Evolutionary conservation across 371 early-diverging fungal species (phyloP).

Genomic region (Homolaphlyctis polyrhiza): DNA sequence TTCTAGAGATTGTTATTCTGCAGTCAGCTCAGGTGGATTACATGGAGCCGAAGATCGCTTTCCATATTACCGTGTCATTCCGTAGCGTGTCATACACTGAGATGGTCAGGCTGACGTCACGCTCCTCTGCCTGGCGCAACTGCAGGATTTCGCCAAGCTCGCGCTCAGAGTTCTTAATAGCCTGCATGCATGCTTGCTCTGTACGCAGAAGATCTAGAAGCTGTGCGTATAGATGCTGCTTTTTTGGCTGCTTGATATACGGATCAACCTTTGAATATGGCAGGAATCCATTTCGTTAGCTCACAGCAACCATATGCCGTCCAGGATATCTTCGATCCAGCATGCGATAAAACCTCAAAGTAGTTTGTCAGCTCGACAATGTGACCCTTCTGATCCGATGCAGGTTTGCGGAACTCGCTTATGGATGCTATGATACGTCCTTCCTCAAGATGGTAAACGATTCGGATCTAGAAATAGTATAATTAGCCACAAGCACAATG

Average conservation of each 20-base stretch:
- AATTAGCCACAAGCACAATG: neutral
- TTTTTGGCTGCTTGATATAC: slow-evolving; percentile 37
- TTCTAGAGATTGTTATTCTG: too few species aligned
- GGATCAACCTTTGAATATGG: slow-evolving; percentile 31
- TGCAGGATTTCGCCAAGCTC: slow-evolving; percentile 45
- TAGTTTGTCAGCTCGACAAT: slow-evolving; percentile 25
- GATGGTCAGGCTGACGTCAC: slow-evolving; percentile 34
- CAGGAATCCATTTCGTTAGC: neutral
- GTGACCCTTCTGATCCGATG: slow-evolving; percentile 41
- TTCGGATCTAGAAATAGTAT: slow-evolving; percentile 24
- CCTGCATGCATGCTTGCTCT: slow-evolving; percentile 38
- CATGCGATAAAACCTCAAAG: slow-evolving; percentile 25
- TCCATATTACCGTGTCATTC: slow-evolving; percentile 42
- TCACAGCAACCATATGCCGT: neutral
- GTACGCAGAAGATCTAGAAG: slow-evolving; percentile 32
- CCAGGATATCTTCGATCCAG: neutral
- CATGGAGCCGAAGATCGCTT: too few species aligned
- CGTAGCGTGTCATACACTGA: slow-evolving; percentile 51
- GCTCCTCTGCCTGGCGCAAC: slow-evolving; percentile 37
- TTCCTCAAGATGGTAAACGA: slow-evolving; percentile 39
- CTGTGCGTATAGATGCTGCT: slow-evolving; percentile 44
- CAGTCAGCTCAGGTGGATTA: too few species aligned
- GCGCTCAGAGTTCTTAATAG: slow-evolving; percentile 37
- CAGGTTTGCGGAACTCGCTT: slow-evolving; percentile 47
- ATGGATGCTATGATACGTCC: slow-evolving; percentile 40